Conservation (phyloP, 2,329 filamentous ascomycete genomes). For the Zymoseptoria pseudotritici region DNA sequence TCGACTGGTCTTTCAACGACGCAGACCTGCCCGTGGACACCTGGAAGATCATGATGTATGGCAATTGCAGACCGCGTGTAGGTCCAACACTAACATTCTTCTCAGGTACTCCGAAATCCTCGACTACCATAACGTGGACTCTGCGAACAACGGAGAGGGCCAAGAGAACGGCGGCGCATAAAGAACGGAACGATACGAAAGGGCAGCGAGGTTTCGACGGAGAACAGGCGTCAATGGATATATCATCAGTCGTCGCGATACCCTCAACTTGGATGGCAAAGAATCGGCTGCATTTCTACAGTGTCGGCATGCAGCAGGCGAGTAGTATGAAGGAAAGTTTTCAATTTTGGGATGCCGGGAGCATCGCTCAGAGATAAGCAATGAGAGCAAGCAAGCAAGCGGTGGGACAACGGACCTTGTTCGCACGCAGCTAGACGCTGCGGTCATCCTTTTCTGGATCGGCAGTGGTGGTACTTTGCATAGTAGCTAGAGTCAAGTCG, state of each 20-base stretch:
- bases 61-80: neutral
- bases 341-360: neutral
- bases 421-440: neutral
- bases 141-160: conserved; percentile 23
- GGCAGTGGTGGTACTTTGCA: conserved; percentile 3
- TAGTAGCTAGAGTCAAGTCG: neutral
- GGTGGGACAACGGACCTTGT: neutral
- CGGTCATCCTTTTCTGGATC: neutral
- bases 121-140: conserved; percentile 92
- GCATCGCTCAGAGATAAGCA: neutral
- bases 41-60: conserved; percentile 99
- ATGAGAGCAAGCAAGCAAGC: neutral
- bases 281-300: neutral
- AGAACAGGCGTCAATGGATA: neutral
- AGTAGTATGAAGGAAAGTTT: neutral
- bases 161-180: conserved; percentile 11
- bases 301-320: neutral
- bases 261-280: neutral
- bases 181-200: neutral
- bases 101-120: conserved; percentile 95
- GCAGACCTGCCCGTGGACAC: conserved; percentile 94
- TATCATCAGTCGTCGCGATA: neutral
- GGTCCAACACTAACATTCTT: conserved; percentile 2
- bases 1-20: conserved; percentile 99
- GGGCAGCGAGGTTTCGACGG: neutral